Conservation (phyloP, 163 green algal species). For the Volvox carteri region DNA sequence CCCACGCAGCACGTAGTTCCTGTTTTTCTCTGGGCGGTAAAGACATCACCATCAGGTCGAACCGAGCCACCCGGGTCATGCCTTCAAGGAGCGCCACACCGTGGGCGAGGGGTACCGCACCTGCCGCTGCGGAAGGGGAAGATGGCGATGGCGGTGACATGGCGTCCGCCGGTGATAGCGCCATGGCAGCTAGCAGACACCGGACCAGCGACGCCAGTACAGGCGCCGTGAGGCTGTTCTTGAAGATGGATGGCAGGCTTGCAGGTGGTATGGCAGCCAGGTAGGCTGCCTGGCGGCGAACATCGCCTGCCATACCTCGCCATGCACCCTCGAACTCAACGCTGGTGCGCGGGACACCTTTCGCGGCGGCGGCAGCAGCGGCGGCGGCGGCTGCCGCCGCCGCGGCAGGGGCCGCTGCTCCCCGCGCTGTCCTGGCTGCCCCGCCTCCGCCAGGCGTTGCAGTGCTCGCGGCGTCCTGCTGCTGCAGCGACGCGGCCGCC, state of each 20-base stretch:
- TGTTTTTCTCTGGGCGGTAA: constrained; percentile 60
- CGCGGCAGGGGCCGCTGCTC: neutral
- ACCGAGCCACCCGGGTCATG: constrained; percentile 72
- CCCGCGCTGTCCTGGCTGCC: neutral
- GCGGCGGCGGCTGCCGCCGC: neutral
- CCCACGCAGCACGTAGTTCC: constrained; percentile 64
- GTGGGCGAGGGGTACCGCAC: neutral
- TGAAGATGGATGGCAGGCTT: constrained; percentile 76
- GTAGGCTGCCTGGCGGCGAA: constrained; percentile 72
- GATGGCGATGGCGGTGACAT: neutral
- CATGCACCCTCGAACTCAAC: constrained; percentile 86
- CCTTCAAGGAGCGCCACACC: constrained; percentile 68
- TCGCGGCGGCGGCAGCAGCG: neutral
- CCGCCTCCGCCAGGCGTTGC: neutral
- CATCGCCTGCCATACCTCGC: constrained; percentile 71
- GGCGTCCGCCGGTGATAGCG: neutral
- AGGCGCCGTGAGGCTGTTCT: constrained; percentile 75
- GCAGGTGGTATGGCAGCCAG: constrained; percentile 67
- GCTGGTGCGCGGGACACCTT: constrained; percentile 60
- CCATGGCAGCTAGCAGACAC: constrained; percentile 63
- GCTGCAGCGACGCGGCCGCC: neutral
- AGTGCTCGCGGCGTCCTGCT: neutral
- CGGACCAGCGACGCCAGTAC: constrained; percentile 67
- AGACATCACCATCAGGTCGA: constrained; percentile 81
- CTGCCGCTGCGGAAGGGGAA: neutral